phyloP scores from a whole-genome alignment of 179 eudicot species.

The Corrigiola litoralis region DNA sequence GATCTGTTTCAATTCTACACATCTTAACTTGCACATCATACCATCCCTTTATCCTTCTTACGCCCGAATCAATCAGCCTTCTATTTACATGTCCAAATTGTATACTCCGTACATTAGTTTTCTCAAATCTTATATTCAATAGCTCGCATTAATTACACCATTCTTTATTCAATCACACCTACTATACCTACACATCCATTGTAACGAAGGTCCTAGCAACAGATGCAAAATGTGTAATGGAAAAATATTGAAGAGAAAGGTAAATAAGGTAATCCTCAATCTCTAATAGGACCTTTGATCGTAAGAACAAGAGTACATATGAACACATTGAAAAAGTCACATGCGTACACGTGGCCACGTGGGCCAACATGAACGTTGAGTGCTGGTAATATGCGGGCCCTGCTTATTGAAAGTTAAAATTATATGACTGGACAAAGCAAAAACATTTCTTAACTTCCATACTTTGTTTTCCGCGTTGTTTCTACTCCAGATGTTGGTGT shows the following conservation, averaged over 20 bases:
- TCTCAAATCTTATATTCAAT: too few relatives aligned
- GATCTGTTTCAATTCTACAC: too few relatives aligned
- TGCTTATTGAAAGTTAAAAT: background rate
- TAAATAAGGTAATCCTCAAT: background rate
- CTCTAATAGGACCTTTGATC: background rate
- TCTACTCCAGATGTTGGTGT: background rate
- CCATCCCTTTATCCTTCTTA: too few relatives aligned
- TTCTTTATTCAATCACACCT: too few relatives aligned
- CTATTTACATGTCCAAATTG: too few relatives aligned
- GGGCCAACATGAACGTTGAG: slow-evolving; percentile 11
- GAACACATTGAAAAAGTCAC: slow-evolving; percentile 14
- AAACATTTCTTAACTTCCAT: slow-evolving; percentile 17
- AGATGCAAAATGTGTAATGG: too few relatives aligned
- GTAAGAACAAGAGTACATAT: background rate
- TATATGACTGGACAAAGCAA: slow-evolving; percentile 6
- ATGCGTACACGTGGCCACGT: slow-evolving; percentile 31
- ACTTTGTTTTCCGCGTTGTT: slow-evolving; percentile 7
- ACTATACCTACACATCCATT: too few relatives aligned
- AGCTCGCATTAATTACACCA: too few relatives aligned
- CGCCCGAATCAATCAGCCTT: too few relatives aligned
- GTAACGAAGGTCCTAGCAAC: too few relatives aligned
- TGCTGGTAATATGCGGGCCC: slow-evolving; percentile 1
- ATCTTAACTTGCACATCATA: too few relatives aligned
- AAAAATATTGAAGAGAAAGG: background rate
- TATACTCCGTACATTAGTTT: too few relatives aligned